Percentiles rank a stretch among this genome's conserved stretches.
These are phyloP conservation scores for Calonectria multiphialidica DNA, from an alignment of 2,329 filamentous ascomycete species.

Conservation along the genomic window DNA sequence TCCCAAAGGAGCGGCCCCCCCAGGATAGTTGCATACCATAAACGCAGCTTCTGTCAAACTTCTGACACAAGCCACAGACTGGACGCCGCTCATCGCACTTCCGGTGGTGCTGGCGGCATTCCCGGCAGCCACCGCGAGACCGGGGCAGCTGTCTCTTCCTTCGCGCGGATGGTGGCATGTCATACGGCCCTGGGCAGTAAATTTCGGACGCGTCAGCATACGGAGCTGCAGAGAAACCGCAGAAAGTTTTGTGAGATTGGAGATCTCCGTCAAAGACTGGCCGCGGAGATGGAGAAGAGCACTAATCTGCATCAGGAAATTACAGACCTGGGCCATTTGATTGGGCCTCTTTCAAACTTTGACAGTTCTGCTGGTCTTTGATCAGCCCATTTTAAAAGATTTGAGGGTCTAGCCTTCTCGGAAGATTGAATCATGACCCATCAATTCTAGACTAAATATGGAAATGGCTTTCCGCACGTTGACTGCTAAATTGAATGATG, in stretches of 20 bases:
- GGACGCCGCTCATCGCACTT: conserved; percentile 16
- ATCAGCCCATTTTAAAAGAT: not conserved
- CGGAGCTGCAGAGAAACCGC: no score
- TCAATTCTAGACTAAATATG: not conserved
- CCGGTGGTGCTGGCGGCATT: conserved; percentile 13
- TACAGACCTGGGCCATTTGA: not conserved
- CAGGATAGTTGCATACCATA: conserved; percentile 5
- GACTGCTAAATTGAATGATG: not conserved
- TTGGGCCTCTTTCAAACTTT: not conserved
- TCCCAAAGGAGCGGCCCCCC: conserved; percentile 10
- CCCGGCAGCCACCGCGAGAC: conserved; percentile 9
- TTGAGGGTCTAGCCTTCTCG: not conserved
- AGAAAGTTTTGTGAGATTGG: not conserved
- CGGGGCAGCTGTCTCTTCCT: conserved; percentile 2
- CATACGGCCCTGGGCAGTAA: no score
- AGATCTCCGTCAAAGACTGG: not conserved
- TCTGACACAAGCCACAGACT: not conserved
- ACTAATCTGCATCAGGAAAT: not conserved
- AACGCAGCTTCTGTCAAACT: not conserved
- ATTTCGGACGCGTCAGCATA: no score
- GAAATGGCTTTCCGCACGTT: not conserved
- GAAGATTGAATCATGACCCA: not conserved
- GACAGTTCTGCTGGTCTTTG: not conserved
- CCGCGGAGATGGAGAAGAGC: not conserved
- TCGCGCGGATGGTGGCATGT: not conserved